phyloP scores from a whole-genome alignment of 2,329 filamentous ascomycete species.

The Eurotiales sp. region DNA sequence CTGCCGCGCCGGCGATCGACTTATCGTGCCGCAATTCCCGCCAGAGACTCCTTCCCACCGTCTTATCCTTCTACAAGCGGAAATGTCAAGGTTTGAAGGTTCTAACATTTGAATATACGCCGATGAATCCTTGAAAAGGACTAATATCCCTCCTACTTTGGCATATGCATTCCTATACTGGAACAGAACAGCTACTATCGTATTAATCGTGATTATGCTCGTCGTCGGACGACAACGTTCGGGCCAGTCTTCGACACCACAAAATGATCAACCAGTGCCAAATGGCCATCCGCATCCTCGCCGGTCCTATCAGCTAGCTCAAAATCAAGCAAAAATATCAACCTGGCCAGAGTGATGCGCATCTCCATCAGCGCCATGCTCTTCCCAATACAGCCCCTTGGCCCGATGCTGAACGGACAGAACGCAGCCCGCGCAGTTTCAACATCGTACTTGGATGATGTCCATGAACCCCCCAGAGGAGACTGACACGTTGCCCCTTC shows the following conservation, averaged over 20 bases:
- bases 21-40: no score
- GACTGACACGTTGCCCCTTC: slow-evolving; percentile 42
- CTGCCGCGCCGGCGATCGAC: no score
- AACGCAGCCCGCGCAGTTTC: slow-evolving; percentile 62
- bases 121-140: no score
- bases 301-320: slow-evolving; percentile 30
- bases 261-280: slow-evolving; percentile 37
- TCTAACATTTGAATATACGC: no score
- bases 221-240: slow-evolving; percentile 26
- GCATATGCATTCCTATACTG: neutral
- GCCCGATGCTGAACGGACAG: slow-evolving; percentile 55
- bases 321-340: slow-evolving; percentile 40
- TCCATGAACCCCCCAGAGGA: slow-evolving; percentile 27
- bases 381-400: slow-evolving; percentile 42
- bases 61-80: no score
- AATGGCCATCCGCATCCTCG: slow-evolving; percentile 32
- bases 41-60: no score
- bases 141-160: no score
- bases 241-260: slow-evolving; percentile 36
- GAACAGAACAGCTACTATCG: neutral
- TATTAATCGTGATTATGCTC: neutral
- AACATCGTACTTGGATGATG: slow-evolving; percentile 48
- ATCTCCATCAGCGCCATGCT: slow-evolving; percentile 43
- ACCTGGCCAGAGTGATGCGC: slow-evolving; percentile 34
- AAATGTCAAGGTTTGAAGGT: no score